Evolutionary conservation across 2,329 filamentous ascomycete genomes (phyloP), one percentile per base, ranked within the genome.

Genomic region (Colletotrichum paranaense): DNA sequence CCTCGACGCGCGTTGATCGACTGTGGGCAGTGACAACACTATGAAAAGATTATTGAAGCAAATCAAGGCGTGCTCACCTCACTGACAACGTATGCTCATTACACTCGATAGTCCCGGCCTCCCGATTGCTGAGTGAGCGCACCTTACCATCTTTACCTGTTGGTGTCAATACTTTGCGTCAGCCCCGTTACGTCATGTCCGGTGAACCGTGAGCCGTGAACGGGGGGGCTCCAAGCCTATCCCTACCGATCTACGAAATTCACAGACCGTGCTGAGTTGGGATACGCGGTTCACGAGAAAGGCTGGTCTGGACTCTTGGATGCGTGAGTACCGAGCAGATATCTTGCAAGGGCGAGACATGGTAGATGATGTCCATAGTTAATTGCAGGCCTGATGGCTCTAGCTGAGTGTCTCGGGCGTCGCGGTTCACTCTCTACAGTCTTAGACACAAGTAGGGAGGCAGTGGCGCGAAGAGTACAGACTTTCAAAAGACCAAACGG

Each of bases 161-260:
- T 30, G 24, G 42, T 67, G 42, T 67, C 24, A 4, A 67, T 22
- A 24, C 19, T 35, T 16, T 66, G 62, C 30, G 62, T 32, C 42
- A 60, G 56, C 68, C 46, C 55, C 52, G 24, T 63, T 72, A 69
- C 66, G 66, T 64, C 70, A 72, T 64, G 52, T 49, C 30, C 58
- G 24, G 52, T 57, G 30, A 32, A 67, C 26, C 19, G 42, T 49
- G 42, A 9, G 9, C 42, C 5, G 38, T 42, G 38, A 42, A 42
- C 38, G 5, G 38, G 52, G 62, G 42, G 58, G 6, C 14, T 32
- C 52, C 59, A 32, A 32, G 57, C 14, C 38, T 30, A 72, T 14
- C 59, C 65, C 59, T 55, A 66, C 30, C 58, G 59, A 58, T 38
- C 65, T 72, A 53, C 38, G 12, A 16, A 19, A 16, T 42, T 42